A percentile compares a stretch with the other conserved stretches of the same genome.
Evolutionary conservation across 2,329 filamentous ascomycete genomes (phyloP).

Genomic region (Blumeria hordei): DNA sequence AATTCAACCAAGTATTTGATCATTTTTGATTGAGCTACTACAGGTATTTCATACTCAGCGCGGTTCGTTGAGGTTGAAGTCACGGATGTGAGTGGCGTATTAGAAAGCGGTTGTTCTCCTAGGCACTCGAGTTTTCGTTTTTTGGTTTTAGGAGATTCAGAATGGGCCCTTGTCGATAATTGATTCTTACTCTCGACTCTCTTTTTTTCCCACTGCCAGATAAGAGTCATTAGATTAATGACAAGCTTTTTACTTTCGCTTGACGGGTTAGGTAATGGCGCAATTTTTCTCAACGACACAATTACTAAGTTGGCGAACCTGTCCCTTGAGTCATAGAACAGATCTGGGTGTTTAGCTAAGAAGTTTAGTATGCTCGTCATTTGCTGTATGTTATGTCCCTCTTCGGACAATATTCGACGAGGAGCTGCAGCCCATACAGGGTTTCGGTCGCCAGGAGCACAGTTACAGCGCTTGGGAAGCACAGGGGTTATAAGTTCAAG

Average conservation of each 20-base stretch:
- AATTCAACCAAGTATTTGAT: conserved; percentile 91
- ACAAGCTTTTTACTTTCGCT: conserved; percentile 82
- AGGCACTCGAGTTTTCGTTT: conserved; percentile 48
- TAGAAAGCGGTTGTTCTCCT: conserved; percentile 26
- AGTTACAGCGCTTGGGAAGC: conserved; percentile 58
- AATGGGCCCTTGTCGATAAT: conserved; percentile 20
- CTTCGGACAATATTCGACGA: conserved; percentile 73
- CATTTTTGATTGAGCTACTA: conserved; percentile 48
- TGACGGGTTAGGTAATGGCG: conserved; percentile 57
- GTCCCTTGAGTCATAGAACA: conserved; percentile 89
- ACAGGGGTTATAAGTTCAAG: conserved; percentile 89
- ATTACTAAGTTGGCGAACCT: conserved; percentile 81
- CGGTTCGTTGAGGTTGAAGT: conserved; percentile 23
- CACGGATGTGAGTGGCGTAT: conserved; percentile 25
- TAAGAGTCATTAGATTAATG: conserved; percentile 69
- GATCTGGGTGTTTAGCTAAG: conserved; percentile 67
- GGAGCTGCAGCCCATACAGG: conserved; percentile 79
- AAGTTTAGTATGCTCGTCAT: conserved; percentile 97
- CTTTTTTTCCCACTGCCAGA: conserved; percentile 81
- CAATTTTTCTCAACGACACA: conserved; percentile 68
- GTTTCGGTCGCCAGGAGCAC: conserved; percentile 42
- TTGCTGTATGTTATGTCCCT: conserved; percentile 84
- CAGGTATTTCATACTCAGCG: conserved; percentile 43
- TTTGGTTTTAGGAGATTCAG: conserved; percentile 46
- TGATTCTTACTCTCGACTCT: conserved; percentile 37